Evolutionary conservation across 1,284 basidiomycete species (phyloP).

Genomic region (Mycena sp.): DNA sequence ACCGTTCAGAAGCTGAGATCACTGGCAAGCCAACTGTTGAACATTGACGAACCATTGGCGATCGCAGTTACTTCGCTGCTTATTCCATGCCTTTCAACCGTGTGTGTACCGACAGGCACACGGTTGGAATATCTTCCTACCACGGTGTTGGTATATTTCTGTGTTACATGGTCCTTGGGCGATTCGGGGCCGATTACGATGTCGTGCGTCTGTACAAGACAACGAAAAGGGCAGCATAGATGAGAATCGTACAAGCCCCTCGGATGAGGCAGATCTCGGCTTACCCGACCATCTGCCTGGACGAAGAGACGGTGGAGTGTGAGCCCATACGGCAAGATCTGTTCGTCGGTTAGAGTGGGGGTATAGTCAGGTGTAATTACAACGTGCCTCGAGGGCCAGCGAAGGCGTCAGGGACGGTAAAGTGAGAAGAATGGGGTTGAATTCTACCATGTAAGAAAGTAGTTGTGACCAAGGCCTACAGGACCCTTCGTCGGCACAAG

Average conservation of each 20-base stretch:
- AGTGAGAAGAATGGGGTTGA: slow-evolving; percentile 61
- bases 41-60: slow-evolving; percentile 55
- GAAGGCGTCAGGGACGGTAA: slow-evolving; percentile 64
- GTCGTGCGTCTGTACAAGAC: slow-evolving; percentile 66
- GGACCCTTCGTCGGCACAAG: not conserved
- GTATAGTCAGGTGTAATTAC: not conserved
- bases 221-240: not conserved
- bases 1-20: too few species aligned
- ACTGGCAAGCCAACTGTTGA: too few species aligned
- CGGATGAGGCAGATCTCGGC: slow-evolving; percentile 26
- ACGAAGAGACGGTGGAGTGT: slow-evolving; percentile 74
- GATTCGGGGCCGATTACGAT: slow-evolving; percentile 77
- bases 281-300: slow-evolving; percentile 68
- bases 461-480: too few species aligned
- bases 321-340: slow-evolving; percentile 74
- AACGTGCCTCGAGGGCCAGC: slow-evolving; percentile 63
- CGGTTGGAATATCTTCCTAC: slow-evolving; percentile 80
- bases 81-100: slow-evolving; percentile 62
- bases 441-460: slow-evolving; percentile 50
- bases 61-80: slow-evolving; percentile 58
- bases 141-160: slow-evolving; percentile 78
- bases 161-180: slow-evolving; percentile 62
- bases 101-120: slow-evolving; percentile 65
- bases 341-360: slow-evolving; percentile 17
- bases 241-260: not conserved